phyloP scores from a whole-genome alignment of 2,329 filamentous ascomycete genomes.

The Colletotrichum abscissum region DNA sequence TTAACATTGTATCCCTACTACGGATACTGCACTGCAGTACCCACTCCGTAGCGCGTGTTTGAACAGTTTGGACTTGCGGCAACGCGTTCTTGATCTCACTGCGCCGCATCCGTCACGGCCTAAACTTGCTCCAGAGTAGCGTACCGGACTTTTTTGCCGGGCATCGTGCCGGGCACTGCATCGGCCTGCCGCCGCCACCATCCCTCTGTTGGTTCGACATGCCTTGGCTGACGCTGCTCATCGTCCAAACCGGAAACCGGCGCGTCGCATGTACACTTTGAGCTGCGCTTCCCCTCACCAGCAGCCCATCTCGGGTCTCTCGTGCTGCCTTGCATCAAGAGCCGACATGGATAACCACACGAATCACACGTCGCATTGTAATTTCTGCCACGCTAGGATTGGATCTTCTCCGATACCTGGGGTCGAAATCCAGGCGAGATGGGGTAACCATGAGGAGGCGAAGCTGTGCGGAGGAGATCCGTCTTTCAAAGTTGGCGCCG shows the following conservation, averaged over 20 bases:
- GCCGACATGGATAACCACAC: neutral
- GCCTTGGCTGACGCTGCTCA: conserved; percentile 28
- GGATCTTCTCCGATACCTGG: neutral
- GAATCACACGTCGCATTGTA: conserved; percentile 2
- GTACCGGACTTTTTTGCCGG: neutral
- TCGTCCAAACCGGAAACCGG: conserved; percentile 6
- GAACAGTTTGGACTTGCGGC: neutral
- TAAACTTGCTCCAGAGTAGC: neutral
- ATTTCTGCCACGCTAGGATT: neutral
- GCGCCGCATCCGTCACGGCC: neutral
- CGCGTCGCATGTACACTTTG: neutral
- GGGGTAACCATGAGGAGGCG: conserved; percentile 21
- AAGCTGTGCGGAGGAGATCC: conserved; percentile 14
- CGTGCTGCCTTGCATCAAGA: conserved; percentile 15
- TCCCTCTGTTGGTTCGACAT: neutral
- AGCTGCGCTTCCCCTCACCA: neutral
- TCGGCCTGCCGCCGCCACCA: conserved; percentile 18
- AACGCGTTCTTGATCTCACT: neutral
- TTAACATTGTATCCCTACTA: too few relatives aligned
- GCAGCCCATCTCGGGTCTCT: neutral
- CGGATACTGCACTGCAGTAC: too few relatives aligned
- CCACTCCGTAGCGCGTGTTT: too few relatives aligned
- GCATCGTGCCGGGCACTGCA: conserved; percentile 2
- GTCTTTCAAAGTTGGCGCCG: neutral
- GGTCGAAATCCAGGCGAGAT: neutral